Evolutionary conservation across 176 grass and related monocot genomes (phyloP).

Genomic region (Secale cereale): DNA sequence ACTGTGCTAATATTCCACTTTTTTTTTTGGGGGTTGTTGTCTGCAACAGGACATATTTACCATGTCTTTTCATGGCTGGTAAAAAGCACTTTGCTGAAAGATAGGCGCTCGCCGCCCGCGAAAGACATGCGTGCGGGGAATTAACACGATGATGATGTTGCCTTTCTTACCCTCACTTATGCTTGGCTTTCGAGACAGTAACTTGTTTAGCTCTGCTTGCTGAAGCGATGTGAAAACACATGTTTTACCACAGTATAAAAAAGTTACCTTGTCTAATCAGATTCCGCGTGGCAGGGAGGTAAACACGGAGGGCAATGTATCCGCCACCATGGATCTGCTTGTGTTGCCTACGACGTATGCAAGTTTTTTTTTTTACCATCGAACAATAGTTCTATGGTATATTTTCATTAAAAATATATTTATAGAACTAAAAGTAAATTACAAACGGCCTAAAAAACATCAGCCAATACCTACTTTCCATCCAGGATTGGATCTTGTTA

Average conservation of each 20-base stretch:
- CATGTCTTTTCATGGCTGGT: neutral
- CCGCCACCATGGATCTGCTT: too few species aligned
- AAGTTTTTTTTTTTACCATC: too few species aligned
- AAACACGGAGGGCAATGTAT: neutral
- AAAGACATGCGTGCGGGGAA: neutral
- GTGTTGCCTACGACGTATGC: neutral
- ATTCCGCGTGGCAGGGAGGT: neutral
- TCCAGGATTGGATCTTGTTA: too few species aligned
- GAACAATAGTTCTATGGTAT: too few species aligned
- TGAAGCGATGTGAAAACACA: neutral
- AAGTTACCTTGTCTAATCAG: neutral
- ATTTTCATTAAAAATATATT: too few species aligned
- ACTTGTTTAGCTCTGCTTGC: neutral
- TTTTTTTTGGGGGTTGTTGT: neutral
- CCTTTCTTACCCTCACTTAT: neutral
- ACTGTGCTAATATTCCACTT: neutral
- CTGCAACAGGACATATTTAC: neutral
- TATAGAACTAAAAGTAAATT: too few species aligned
- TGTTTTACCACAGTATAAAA: neutral
- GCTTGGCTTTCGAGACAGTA: neutral
- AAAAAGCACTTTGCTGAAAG: conserved; percentile 25
- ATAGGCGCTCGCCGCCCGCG: neutral
- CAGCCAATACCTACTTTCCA: too few species aligned
- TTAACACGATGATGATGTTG: neutral
- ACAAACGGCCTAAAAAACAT: too few species aligned